These are phyloP conservation scores for Blastobotrys malaysiensis DNA, from an alignment of 1,139 yeast species.

Conservation along the genomic window DNA sequence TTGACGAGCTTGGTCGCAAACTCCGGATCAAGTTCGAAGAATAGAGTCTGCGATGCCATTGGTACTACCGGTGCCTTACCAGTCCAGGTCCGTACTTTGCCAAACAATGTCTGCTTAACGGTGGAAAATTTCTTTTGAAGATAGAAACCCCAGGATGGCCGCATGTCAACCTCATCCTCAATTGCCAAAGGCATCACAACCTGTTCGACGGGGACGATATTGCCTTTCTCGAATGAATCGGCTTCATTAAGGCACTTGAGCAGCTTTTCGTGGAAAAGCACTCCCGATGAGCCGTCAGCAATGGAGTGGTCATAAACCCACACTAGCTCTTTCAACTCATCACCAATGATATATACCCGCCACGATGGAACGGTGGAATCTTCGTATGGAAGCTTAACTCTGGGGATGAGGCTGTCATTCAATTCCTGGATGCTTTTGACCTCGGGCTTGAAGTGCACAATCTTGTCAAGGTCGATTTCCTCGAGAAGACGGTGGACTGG, in stretches of 20 bases:
- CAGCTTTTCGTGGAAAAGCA: conserved; percentile 18
- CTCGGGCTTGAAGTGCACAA: conserved; percentile 4
- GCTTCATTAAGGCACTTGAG: conserved; percentile 9
- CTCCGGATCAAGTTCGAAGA: conserved; percentile 12
- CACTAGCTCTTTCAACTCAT: conserved; percentile 11
- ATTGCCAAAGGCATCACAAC: conserved; percentile 1
- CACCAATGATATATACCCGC: conserved; percentile 18
- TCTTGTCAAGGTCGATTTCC: conserved; percentile 6
- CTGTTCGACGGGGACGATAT: neutral
- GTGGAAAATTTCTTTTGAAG: neutral
- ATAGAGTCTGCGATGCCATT: conserved; percentile 14
- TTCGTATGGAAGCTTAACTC: conserved; percentile 12
- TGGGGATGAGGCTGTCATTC: conserved; percentile 8
- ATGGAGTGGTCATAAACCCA: conserved; percentile 21
- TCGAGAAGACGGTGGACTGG: conserved; percentile 6
- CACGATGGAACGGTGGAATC: conserved; percentile 17
- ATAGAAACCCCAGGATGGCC: conserved; percentile 14
- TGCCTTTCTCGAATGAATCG: neutral
- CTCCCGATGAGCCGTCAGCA: conserved; percentile 23
- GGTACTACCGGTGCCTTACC: conserved; percentile 14
- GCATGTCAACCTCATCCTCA: conserved; percentile 15
- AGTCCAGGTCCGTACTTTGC: conserved; percentile 6
- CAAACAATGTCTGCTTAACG: neutral
- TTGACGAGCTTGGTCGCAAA: conserved; percentile 10
- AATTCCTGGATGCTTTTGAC: conserved; percentile 2